These are phyloP conservation scores for Penicillium canescens DNA, from an alignment of 495 filamentous ascomycete species.

Conservation along the genomic window DNA sequence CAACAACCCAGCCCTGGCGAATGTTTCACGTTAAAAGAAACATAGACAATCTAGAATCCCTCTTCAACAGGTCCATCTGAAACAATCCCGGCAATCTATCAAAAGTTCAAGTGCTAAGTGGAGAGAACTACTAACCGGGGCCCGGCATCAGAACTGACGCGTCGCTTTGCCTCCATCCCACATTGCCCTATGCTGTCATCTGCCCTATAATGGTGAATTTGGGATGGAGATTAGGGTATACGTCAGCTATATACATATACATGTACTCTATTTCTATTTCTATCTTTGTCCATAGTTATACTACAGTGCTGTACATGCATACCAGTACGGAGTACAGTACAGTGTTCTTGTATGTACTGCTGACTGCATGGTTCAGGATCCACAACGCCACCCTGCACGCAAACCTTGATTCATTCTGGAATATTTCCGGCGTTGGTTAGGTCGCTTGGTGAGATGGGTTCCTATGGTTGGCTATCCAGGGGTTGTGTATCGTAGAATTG, in stretches of 20 bases:
- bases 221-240: background rate
- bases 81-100: conserved; percentile 14
- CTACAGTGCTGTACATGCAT: background rate
- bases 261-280: background rate
- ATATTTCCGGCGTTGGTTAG: background rate
- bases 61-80: conserved; percentile 7
- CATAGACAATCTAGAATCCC: conserved; percentile 7
- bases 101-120: conserved; percentile 18
- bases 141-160: conserved; percentile 21
- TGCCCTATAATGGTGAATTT: background rate
- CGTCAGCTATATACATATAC: background rate
- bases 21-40: conserved; percentile 10
- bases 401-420: background rate
- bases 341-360: background rate
- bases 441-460: background rate
- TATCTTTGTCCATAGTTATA: background rate
- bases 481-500: no score
- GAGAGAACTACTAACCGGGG: conserved; percentile 12
- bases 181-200: background rate
- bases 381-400: conserved; percentile 5
- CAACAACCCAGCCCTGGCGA: background rate
- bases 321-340: background rate
- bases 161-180: conserved; percentile 2
- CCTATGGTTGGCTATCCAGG: background rate
- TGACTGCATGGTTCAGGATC: conserved; percentile 1